Conservation (phyloP, 192 early-diverging fungal genomes). For the Chytriomyces sp. region DNA sequence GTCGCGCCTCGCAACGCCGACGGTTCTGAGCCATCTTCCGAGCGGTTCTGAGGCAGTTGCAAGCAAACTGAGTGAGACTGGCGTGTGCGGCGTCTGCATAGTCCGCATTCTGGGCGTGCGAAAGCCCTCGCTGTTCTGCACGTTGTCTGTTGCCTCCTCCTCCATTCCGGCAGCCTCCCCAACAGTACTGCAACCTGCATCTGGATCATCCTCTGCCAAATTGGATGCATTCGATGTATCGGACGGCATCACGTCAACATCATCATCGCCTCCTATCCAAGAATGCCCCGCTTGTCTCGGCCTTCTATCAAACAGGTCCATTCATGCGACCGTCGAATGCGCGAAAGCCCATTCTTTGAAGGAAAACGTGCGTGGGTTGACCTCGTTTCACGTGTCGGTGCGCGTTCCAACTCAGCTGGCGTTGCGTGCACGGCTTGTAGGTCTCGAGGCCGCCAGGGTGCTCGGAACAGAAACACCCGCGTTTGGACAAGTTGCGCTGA, state of each 20-base stretch:
- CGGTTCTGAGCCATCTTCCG: neutral
- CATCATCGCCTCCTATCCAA: neutral
- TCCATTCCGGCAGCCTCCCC: neutral
- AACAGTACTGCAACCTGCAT: neutral
- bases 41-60: neutral
- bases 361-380: conserved; percentile 7
- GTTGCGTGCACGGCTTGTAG: conserved; percentile 34
- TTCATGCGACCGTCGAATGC: conserved; percentile 3
- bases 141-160: neutral
- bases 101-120: conserved; percentile 22
- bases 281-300: conserved; percentile 51
- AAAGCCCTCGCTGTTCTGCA: neutral
- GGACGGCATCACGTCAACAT: neutral
- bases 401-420: conserved; percentile 47
- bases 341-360: conserved; percentile 1
- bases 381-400: conserved; percentile 35
- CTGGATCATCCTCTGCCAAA: neutral
- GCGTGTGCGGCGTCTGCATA: conserved; percentile 9
- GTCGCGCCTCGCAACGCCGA: neutral
- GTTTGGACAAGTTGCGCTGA: neutral
- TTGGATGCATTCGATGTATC: neutral
- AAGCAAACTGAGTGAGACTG: neutral
- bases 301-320: conserved; percentile 32
- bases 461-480: neutral
- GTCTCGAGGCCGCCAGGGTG: neutral